phyloP scores from a whole-genome alignment of 345 rosid genomes.

The Mercurialis annua region DNA sequence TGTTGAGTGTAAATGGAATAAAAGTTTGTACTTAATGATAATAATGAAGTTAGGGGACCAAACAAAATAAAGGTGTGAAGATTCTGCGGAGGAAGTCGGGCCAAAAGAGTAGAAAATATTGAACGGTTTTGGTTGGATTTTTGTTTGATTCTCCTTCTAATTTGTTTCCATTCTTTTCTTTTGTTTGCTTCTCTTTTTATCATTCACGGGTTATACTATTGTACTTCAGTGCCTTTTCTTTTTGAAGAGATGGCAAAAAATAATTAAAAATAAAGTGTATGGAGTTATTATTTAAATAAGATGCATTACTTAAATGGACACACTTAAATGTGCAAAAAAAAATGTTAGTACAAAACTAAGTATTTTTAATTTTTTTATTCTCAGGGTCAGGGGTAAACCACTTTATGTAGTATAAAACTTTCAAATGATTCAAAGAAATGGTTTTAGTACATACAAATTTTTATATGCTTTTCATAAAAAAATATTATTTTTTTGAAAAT shows the following conservation, averaged over 20 bases:
- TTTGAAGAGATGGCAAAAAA: neutral
- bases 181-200: neutral
- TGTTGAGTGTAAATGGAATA: neutral
- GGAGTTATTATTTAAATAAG: no score
- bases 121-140: constrained; percentile 17
- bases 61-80: neutral
- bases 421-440: no score
- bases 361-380: no score
- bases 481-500: no score
- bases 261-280: no score
- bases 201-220: constrained; percentile 15
- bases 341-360: no score
- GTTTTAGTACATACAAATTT: no score
- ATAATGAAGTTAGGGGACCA: constrained; percentile 9
- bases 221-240: neutral
- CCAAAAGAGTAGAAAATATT: neutral
- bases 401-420: no score
- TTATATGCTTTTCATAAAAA: no score
- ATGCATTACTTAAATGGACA: no score
- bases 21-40: neutral
- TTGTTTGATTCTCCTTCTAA: constrained; percentile 1
- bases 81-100: constrained; percentile 4
- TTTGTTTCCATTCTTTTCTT: neutral
- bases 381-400: no score
- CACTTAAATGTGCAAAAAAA: no score